Conservation (phyloP, 805 yeast species). For the Yarrowia sp. region DNA sequence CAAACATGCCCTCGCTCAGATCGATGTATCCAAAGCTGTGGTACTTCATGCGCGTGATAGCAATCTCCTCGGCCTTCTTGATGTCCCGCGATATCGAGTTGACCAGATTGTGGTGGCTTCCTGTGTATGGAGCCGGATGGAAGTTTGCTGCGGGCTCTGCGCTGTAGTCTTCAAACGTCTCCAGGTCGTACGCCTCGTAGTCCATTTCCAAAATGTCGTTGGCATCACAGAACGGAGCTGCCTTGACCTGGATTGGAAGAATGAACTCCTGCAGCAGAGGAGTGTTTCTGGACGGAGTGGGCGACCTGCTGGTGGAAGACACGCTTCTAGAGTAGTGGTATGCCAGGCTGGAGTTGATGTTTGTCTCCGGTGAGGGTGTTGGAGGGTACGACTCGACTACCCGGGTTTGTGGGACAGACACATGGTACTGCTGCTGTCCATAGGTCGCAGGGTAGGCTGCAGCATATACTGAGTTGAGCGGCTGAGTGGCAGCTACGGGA, state of each 20-base stretch:
- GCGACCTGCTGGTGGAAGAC: background rate
- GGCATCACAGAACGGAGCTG: slow-evolving; percentile 16
- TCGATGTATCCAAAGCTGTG: slow-evolving; percentile 14
- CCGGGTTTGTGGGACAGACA: background rate
- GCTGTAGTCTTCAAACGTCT: slow-evolving; percentile 20
- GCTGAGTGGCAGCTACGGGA: background rate
- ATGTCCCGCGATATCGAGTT: background rate
- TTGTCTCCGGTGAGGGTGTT: slow-evolving; percentile 2
- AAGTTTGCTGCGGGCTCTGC: slow-evolving; percentile 17
- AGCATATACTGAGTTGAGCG: background rate
- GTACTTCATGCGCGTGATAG: slow-evolving; percentile 20
- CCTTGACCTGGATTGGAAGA: background rate
- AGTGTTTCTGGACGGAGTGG: background rate
- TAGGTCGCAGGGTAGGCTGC: slow-evolving; percentile 16
- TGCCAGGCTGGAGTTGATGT: background rate
- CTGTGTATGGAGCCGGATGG: slow-evolving; percentile 12
- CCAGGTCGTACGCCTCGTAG: slow-evolving; percentile 3
- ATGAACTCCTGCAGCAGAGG: slow-evolving; percentile 22
- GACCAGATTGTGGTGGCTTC: background rate
- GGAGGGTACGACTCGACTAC: background rate
- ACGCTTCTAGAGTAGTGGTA: background rate
- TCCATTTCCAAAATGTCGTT: slow-evolving; percentile 22
- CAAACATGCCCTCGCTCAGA: slow-evolving; percentile 16
- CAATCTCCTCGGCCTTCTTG: slow-evolving; percentile 20
- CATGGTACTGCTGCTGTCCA: slow-evolving; percentile 1